Evolutionary conservation across 345 rosid species (phyloP).

Genomic region (Lumnitzera littorea): DNA sequence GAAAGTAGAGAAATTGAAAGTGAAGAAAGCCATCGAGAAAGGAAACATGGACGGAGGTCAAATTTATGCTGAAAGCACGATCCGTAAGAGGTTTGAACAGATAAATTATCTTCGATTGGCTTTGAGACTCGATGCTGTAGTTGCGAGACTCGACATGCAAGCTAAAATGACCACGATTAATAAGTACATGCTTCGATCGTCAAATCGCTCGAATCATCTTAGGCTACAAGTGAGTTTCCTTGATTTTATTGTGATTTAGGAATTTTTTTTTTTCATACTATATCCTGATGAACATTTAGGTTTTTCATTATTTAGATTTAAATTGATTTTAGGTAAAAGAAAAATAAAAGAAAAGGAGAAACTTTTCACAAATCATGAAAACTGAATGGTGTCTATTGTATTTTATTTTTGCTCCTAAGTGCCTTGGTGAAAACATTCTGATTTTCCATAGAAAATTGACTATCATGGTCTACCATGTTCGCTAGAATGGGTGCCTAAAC

Average conservation of each 20-base stretch:
- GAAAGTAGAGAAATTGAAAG: constrained; percentile 88
- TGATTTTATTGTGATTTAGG: constrained; percentile 10
- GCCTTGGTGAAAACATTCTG: too few species aligned
- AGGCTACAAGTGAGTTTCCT: constrained; percentile 55
- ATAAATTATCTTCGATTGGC: constrained; percentile 93
- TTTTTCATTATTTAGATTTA: too few species aligned
- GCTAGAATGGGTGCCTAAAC: too few species aligned
- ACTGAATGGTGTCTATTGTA: too few species aligned
- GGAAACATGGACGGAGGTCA: constrained; percentile 97
- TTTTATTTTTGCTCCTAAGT: too few species aligned
- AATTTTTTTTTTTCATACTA: too few species aligned
- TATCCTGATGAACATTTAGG: too few species aligned
- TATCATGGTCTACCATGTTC: too few species aligned
- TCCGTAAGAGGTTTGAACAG: constrained; percentile 95
- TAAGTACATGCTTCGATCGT: constrained; percentile 81
- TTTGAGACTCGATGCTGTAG: constrained; percentile 91
- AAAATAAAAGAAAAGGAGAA: too few species aligned
- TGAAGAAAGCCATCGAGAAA: constrained; percentile 96
- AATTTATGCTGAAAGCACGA: constrained; percentile 95
- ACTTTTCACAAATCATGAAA: too few species aligned
- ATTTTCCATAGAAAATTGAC: too few species aligned
- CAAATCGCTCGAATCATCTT: constrained; percentile 90
- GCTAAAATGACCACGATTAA: constrained; percentile 96
- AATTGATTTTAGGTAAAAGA: too few species aligned
- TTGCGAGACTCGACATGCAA: constrained; percentile 89